These are phyloP conservation scores for Marchantia polymorpha DNA, from an alignment of 225 moss, liverwort and hornwort genomes.

Conservation along the genomic window DNA sequence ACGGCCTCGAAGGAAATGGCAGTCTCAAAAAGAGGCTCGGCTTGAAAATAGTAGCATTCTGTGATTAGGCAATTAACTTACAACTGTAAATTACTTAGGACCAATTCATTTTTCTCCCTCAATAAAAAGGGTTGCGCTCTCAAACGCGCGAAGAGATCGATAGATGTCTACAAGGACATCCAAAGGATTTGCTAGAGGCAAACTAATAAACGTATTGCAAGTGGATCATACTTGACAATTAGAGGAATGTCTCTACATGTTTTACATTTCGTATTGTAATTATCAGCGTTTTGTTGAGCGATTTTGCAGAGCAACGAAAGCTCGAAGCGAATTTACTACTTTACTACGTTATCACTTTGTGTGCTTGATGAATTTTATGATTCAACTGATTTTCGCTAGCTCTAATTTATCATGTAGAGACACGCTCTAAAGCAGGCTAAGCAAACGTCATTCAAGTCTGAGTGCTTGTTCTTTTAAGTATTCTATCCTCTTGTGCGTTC, in stretches of 20 bases:
- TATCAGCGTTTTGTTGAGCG: slow-evolving; percentile 1
- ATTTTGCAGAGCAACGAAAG: background rate
- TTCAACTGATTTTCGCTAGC: no score
- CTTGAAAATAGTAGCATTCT: slow-evolving; percentile 15
- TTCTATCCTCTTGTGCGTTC: no score
- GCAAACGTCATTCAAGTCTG: no score
- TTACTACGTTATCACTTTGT: background rate
- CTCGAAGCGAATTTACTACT: background rate
- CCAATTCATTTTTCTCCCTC: slow-evolving; percentile 14
- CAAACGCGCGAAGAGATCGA: slow-evolving; percentile 13
- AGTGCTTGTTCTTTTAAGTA: no score
- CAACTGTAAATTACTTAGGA: slow-evolving; percentile 31
- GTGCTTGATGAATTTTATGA: no score
- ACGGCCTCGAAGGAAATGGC: slow-evolving; percentile 47
- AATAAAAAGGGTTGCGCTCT: slow-evolving; percentile 24
- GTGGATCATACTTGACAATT: slow-evolving; percentile 12
- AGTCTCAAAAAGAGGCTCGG: slow-evolving; percentile 20
- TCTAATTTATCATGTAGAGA: no score
- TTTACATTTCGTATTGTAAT: slow-evolving; percentile 14
- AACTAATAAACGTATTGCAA: slow-evolving; percentile 18
- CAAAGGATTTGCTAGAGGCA: slow-evolving; percentile 9
- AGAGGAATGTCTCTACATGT: slow-evolving; percentile 9
- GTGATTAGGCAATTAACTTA: slow-evolving; percentile 11
- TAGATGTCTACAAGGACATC: background rate
- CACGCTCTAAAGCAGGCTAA: no score